Base-by-base conservation (phyloP, 306 rosid species). In the Vigna mungo region DNA sequence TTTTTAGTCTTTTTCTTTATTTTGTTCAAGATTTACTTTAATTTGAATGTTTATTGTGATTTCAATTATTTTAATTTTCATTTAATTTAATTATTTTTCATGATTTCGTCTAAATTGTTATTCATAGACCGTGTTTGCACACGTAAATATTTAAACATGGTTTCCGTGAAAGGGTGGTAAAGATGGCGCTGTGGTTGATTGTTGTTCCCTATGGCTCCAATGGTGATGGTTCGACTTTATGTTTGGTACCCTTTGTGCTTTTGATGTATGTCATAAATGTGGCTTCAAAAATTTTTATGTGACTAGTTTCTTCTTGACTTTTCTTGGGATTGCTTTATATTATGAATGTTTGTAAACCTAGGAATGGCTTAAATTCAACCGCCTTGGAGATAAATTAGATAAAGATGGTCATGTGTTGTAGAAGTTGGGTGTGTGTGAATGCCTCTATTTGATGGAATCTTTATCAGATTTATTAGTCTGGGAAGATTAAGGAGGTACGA, bases 231-330 rank as follows among this genome's bases (percentile, higher is more conserved):
- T 23, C 27, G 2, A 23, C 27, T 23, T 23, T 23, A 0, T 93
- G 97, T 61, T 72, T 93, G 71, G 75, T 86, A 36, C 98, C 98
- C 3, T 83, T 91, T 47, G 82, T 41, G 53, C 89, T 89, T 82
- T 72, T 93, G 79, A 61, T 87, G 2, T 91, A 78, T 80, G 86
- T 91, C n/a, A 84, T 93, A 87, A 17, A 61, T n/a, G 55, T 93
- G 69, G 96, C 91, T 39, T 80, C 86, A 8, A 84, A 14, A 52
- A 37, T 76, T 62, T 91, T 87, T 79, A 65, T 52, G 58, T 84
- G 80, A 62, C 85, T 4, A 87, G 91, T 88, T 86, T 80, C 44
- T 54, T 82, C 7, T 51, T 72, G 80, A 87, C 85, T 5, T 58
- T 9, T 1, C 3, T 83, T 4, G 89, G 83, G 32, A 83, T 86